phyloP scores from a whole-genome alignment of 805 yeast species.

The Monosporozyma unispora region DNA sequence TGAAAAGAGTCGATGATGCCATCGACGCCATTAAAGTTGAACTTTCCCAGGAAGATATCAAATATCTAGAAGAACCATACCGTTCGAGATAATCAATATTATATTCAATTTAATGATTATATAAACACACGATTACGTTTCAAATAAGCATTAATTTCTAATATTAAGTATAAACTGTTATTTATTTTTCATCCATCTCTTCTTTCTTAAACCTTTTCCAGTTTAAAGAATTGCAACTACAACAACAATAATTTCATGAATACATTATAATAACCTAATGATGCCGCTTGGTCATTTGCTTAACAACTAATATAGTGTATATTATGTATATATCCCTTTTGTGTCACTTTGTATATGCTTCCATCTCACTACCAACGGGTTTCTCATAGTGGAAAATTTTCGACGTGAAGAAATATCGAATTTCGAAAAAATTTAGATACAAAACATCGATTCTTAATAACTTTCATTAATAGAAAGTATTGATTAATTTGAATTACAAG shows the following conservation, averaged over 20 bases:
- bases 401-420: not conserved
- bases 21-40: not conserved
- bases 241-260: too few species aligned
- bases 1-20: not conserved
- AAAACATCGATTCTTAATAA: not conserved
- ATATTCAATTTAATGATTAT: too few species aligned
- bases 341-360: not conserved
- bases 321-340: not conserved
- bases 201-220: too few species aligned
- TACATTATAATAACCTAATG: too few species aligned
- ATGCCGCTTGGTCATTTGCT: too few species aligned
- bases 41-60: conserved; percentile 1
- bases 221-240: too few species aligned
- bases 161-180: too few species aligned
- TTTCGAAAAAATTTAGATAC: not conserved
- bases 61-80: conserved; percentile 2
- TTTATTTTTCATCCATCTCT: too few species aligned
- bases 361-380: not conserved
- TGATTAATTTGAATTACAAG: not conserved
- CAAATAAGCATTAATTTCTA: too few species aligned
- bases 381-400: not conserved
- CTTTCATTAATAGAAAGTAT: not conserved
- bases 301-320: too few species aligned
- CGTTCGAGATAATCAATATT: not conserved
- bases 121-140: too few species aligned